Evolutionary conservation across 1,284 basidiomycete genomes (phyloP), one percentile per base, ranked within the genome.

Genomic region (Exobasidium cylindrosporum): DNA sequence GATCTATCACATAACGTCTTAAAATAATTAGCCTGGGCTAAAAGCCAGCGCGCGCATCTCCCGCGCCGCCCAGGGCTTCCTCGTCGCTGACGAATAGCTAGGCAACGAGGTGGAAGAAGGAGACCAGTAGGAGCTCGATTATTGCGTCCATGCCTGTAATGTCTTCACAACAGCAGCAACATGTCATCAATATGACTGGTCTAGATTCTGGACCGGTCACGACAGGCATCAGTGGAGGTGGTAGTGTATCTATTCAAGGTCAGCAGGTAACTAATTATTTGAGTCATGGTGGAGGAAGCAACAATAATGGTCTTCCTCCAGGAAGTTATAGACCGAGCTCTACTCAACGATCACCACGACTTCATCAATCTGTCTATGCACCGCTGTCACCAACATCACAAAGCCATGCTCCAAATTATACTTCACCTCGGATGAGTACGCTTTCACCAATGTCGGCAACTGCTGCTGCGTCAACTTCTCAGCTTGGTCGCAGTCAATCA

Each of bases 121-220:
- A n/a, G n/a, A n/a, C n/a, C n/a, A n/a, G n/a, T n/a, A n/a, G n/a
- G n/a, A n/a, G n/a, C n/a, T n/a, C n/a, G n/a, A n/a, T n/a, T n/a
- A n/a, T n/a, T n/a, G n/a, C n/a, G n/a, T n/a, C n/a, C n/a, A 40
- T 17, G 35, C 10, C 35, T 10, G 17, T 40, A 7, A 24, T 50
- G 47, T 50, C 47, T 7, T 50, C 47, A 26, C 55, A 57, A 32
- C 29, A 35, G 17, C 55, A 57, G 43, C 57, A 58, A 43, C 57
- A 58, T 52, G 28, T 58, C 45, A 58, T 58, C 6, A 58, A 58
- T 43, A 58, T 58, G 57, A 52, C 30, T 13, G 47, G 47, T 21
- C n/a, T 50, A 28, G 47, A 50, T 50, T 28, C 47, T 21, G 47
- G 47, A 13, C 47, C 26, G 26, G 47, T 21, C 4, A 24, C 26